Evolutionary conservation across 2,329 filamentous ascomycete genomes (phyloP).

Genomic region (Neofusicoccum cordaticola): DNA sequence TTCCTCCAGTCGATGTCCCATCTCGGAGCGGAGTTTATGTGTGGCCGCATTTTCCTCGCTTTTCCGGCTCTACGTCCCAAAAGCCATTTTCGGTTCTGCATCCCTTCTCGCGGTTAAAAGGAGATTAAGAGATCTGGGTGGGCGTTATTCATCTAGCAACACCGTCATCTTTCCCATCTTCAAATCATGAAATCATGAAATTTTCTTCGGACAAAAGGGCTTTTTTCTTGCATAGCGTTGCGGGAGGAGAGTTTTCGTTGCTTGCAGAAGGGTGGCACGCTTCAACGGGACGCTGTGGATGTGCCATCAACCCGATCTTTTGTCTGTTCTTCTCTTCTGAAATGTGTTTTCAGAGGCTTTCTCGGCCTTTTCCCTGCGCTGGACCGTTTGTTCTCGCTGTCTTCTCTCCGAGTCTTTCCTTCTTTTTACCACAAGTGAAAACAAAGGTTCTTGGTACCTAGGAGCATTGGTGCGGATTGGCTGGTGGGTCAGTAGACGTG

Average conservation of each 20-base stretch:
- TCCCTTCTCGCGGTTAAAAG: not conserved
- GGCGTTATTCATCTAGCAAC: not conserved
- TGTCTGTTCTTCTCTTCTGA: not conserved
- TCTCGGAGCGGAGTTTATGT: not conserved
- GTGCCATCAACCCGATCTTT: not conserved
- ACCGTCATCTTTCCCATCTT: not conserved
- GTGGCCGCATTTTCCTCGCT: not conserved
- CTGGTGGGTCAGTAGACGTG: too few species aligned
- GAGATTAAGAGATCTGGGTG: not conserved
- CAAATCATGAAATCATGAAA: too few species aligned
- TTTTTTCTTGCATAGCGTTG: constrained; percentile 11
- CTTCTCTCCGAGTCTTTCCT: too few species aligned
- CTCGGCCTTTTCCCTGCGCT: not conserved
- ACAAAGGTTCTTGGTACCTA: too few species aligned
- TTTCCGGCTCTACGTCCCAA: not conserved
- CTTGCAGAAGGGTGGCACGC: not conserved
- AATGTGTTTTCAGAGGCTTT: not conserved
- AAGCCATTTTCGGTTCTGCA: not conserved
- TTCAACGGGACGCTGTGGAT: not conserved
- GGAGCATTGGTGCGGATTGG: too few species aligned
- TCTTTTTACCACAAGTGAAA: too few species aligned
- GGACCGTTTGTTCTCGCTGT: not conserved
- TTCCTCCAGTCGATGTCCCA: constrained; percentile 3
- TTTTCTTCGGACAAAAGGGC: not conserved
- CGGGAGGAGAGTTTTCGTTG: not conserved